Evolutionary conservation across 164 flowering plant species (phyloP).

Genomic region (grape (Vitis vinifera)): DNA sequence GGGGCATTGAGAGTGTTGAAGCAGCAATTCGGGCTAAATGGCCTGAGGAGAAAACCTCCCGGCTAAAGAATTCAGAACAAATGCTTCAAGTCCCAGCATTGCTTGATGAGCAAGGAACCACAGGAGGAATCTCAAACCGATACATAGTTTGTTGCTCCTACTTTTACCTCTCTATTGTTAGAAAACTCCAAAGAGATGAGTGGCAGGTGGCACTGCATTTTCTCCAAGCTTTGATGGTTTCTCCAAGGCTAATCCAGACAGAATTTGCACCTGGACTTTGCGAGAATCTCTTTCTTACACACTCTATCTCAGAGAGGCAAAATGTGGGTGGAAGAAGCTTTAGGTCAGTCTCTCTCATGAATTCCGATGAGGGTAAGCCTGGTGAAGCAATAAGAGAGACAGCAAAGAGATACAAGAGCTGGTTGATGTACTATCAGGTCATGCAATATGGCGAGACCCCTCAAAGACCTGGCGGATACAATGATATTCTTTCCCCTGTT

Average conservation of each 20-base stretch:
- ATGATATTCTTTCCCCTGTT: conserved; percentile 9
- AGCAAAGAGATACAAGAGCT: conserved; percentile 64
- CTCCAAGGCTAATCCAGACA: conserved; percentile 38
- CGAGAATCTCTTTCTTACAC: conserved; percentile 28
- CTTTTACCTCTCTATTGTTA: conserved; percentile 61
- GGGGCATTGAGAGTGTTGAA: conserved; percentile 67
- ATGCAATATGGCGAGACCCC: conserved; percentile 51
- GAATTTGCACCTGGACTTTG: conserved; percentile 58
- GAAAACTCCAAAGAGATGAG: conserved; percentile 57
- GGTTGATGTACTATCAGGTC: conserved; percentile 67
- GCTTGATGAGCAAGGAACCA: conserved; percentile 55
- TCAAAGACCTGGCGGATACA: conserved; percentile 17
- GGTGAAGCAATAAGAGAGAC: conserved; percentile 37
- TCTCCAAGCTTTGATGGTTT: conserved; percentile 64
- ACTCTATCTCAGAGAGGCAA: background rate
- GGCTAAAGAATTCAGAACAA: conserved; percentile 48
- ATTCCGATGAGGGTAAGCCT: conserved; percentile 20
- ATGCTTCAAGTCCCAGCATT: conserved; percentile 80
- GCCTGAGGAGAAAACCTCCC: conserved; percentile 29
- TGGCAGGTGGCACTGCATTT: conserved; percentile 73
- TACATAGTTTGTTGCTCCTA: conserved; percentile 55
- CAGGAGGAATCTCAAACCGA: conserved; percentile 53
- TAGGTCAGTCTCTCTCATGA: conserved; percentile 1
- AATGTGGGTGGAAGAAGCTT: conserved; percentile 5
- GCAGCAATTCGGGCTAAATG: conserved; percentile 35